Evolutionary conservation across 1,139 yeast species (phyloP), one percentile per base, ranked within the genome.

Genomic region (Yamadazyma siamensis): DNA sequence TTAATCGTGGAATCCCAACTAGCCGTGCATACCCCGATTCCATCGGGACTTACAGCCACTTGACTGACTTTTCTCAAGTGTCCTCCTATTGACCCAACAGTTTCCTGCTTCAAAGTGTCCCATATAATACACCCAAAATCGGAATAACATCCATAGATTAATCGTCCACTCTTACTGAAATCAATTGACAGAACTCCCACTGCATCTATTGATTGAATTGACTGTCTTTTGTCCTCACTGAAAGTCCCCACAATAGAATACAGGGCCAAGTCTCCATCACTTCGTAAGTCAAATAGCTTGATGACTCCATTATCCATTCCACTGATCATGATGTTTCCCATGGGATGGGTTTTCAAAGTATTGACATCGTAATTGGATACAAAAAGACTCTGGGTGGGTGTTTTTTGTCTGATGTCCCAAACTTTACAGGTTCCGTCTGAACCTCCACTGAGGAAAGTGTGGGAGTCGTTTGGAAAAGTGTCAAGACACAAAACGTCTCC

Each of bases 291-390:
- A 54, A 75, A 84, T 32, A 86, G 54, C 33, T 85, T 68, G n/a
- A 85, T 65, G 0, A 70, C 52, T 1, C 94, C 91, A 50, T 86
- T 94, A 46, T 87, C 96, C 25, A 86, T 73, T 1, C 95, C 96
- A 3, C 78, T 66, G 1, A 72, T 73, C 43, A 82, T 73, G 0
- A 86, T 69, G 20, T 66, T 58, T 2, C 88, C 89, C 41, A 79
- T 84, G 6, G 89, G 88, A 51, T 82, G 82, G 48, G 77, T 75
- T 40, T 73, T 67, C 6, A 84, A 61, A 15, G 80, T 59, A 34
- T 81, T 82, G 16, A 86, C 75, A 50, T 89, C 96, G 30, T 72
- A 71, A 25, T 69, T 66, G 21, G 86, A 75, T 1, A 80, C 75
- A 27, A 66, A 66, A 49, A 80, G 80, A 32, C 73, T 77, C 44